These are phyloP conservation scores for Puya raimondii DNA, from an alignment of 176 grass and related monocot genomes.

Conservation along the genomic window DNA sequence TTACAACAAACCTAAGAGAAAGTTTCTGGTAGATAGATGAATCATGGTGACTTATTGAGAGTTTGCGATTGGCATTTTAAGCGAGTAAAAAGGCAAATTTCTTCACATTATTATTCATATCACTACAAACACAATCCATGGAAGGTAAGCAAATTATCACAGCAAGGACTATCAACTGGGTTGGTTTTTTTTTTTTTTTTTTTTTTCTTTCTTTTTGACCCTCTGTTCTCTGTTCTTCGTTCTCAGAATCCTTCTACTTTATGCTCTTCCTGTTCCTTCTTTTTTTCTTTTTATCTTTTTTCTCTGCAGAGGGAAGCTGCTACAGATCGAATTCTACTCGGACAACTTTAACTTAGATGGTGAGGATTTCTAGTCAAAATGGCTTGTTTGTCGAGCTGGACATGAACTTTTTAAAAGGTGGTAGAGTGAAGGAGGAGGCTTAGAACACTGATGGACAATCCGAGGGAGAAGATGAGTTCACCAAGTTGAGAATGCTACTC, in stretches of 20 bases:
- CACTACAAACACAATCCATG: no score
- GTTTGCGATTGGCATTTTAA: no score
- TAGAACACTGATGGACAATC: conserved; percentile 1
- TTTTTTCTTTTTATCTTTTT: neutral
- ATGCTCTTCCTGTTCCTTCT: neutral
- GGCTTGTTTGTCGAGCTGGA: neutral
- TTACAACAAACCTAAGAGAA: no score
- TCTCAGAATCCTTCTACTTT: neutral
- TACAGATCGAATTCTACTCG: neutral
- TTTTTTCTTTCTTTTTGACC: no score
- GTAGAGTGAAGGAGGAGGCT: neutral
- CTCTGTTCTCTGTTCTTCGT: no score
- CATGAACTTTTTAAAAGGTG: neutral
- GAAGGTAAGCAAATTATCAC: no score
- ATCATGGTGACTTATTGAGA: no score
- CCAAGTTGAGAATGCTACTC: conserved; percentile 50
- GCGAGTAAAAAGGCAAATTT: no score
- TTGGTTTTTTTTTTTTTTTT: no score
- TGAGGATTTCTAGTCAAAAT: neutral
- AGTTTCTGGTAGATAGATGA: no score
- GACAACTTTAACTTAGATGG: neutral
- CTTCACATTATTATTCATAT: no score
- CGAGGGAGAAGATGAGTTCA: conserved; percentile 31
- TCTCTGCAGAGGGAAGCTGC: neutral
- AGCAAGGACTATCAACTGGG: no score